phyloP scores from a whole-genome alignment of 768 basidiomycete species.

The Rhizopogon rudus region DNA sequence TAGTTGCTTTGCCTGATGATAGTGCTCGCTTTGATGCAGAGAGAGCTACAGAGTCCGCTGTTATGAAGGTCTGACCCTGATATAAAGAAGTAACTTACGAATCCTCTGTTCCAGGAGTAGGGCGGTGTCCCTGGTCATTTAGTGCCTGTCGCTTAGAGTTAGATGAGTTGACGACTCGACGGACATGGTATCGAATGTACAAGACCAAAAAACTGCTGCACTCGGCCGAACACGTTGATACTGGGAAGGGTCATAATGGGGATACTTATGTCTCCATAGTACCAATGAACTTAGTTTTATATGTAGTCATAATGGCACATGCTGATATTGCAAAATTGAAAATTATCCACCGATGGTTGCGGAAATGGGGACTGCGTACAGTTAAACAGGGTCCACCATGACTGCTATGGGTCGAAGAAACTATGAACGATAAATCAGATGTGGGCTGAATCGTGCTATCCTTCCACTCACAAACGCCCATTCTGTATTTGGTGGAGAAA shows the following conservation, averaged over 20 bases:
- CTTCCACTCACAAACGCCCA: neutral
- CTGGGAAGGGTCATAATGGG: neutral
- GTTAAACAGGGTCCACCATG: too few relatives aligned
- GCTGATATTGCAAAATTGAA: neutral
- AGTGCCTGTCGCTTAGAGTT: too few relatives aligned
- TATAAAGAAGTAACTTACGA: too few relatives aligned
- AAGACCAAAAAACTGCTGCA: neutral
- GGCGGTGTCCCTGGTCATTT: too few relatives aligned
- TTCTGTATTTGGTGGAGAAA: too few relatives aligned
- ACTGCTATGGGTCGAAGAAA: neutral
- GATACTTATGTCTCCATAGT: neutral
- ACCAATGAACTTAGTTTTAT: neutral
- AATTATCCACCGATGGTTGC: neutral
- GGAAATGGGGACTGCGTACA: neutral
- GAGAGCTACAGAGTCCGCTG: too few relatives aligned
- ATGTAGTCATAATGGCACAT: neutral
- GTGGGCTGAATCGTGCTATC: too few relatives aligned
- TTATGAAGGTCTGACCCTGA: too few relatives aligned
- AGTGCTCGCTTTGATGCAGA: neutral
- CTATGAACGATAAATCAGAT: neutral
- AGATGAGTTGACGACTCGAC: too few relatives aligned
- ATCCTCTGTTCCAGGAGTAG: too few relatives aligned
- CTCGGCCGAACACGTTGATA: neutral
- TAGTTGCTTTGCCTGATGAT: too few relatives aligned
- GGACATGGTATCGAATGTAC: neutral